Conservation (phyloP, 164 flowering plant species). For the Aristolochia contorta region DNA sequence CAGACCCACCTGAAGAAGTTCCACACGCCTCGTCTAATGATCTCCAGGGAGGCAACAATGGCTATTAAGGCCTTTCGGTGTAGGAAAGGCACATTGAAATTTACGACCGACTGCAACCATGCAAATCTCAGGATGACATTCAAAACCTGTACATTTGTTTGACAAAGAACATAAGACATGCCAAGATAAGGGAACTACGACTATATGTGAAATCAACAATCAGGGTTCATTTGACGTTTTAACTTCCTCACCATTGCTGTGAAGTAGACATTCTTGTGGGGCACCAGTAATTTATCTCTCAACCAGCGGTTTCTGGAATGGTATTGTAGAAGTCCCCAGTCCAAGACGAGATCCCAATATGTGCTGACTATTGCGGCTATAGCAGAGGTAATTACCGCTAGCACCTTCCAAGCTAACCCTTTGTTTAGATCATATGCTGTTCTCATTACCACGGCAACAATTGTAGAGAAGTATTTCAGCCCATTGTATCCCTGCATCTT, state of each 20-base stretch:
- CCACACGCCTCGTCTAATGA: conserved; percentile 75
- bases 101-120: conserved; percentile 56
- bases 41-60: conserved; percentile 52
- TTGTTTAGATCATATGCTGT: conserved; percentile 34
- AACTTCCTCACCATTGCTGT: conserved; percentile 38
- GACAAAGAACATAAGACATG: neutral
- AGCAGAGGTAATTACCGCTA: conserved; percentile 45
- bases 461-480: conserved; percentile 49
- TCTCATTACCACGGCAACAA: conserved; percentile 55
- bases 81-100: conserved; percentile 24
- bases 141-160: conserved; percentile 30
- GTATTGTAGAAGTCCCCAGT: conserved; percentile 69
- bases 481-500: conserved; percentile 49
- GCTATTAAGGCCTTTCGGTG: conserved; percentile 30
- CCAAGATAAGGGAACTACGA: neutral
- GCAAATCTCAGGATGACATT: conserved; percentile 57
- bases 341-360: conserved; percentile 64
- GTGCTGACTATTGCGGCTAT: conserved; percentile 41
- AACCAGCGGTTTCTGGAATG: conserved; percentile 48
- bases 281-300: conserved; percentile 52
- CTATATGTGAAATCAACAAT: neutral
- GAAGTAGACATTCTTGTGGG: conserved; percentile 48
- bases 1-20: conserved; percentile 61
- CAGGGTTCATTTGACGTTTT: neutral
- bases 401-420: conserved; percentile 30